phyloP scores from a whole-genome alignment of 768 basidiomycete genomes.

The Agaricus sinodeliciosus region DNA sequence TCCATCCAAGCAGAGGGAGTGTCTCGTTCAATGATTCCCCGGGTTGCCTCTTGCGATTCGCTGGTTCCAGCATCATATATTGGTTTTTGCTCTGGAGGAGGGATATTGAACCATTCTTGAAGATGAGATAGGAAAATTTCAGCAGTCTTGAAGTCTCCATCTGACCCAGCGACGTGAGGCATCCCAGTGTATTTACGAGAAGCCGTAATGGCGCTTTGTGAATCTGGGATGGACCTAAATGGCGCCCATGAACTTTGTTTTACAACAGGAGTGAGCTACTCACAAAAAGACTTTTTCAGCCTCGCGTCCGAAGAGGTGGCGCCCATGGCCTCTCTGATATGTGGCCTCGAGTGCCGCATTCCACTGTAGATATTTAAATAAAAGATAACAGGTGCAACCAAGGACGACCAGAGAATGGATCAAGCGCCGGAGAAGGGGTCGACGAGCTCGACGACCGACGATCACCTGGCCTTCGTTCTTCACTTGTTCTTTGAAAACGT shows the following conservation, averaged over 20 bases:
- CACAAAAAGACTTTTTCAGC: constrained; percentile 5
- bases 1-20: constrained; percentile 76
- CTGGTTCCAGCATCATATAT: constrained; percentile 69
- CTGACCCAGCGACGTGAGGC: constrained; percentile 67
- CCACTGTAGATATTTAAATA: not conserved
- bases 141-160: constrained; percentile 56
- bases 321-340: not conserved
- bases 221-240: constrained; percentile 3
- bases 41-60: constrained; percentile 62
- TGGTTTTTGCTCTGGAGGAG: constrained; percentile 34
- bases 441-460: not conserved
- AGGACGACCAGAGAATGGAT: not conserved
- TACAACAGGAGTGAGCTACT: not conserved
- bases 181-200: constrained; percentile 56
- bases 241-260: no score
- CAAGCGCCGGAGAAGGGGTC: not conserved
- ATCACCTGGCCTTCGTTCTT: constrained; percentile 4
- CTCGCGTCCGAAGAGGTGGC: not conserved
- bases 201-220: constrained; percentile 42
- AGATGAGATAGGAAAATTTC: constrained; percentile 61
- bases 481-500: not conserved
- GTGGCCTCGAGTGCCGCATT: not conserved
- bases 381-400: not conserved
- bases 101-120: constrained; percentile 56
- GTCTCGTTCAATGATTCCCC: constrained; percentile 38